Evolutionary conservation across 768 basidiomycete species (phyloP).

Genomic region (Phaffia australis): DNA sequence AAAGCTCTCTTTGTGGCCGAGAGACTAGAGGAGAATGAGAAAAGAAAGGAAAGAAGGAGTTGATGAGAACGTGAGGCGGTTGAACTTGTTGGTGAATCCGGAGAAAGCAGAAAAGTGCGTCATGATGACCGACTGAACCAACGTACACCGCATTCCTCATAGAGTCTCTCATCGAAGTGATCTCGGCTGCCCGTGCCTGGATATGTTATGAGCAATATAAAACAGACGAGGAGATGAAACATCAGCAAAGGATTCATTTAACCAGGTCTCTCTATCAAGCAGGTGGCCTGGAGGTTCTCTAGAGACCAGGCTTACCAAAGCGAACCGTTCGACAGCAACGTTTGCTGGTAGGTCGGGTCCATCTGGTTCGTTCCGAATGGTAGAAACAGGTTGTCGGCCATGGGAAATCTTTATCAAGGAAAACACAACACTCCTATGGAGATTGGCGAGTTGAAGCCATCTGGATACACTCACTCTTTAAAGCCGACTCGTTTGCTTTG

Average conservation of each 20-base stretch:
- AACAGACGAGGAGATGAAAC: neutral
- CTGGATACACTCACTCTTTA: constrained; percentile 17
- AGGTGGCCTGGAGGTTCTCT: neutral
- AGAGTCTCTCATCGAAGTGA: constrained; percentile 74
- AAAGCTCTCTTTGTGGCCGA: constrained; percentile 76
- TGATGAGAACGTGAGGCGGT: neutral
- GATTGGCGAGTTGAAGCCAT: neutral
- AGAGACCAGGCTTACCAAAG: constrained; percentile 49
- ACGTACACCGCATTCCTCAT: constrained; percentile 67
- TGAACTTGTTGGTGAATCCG: neutral
- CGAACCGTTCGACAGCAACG: constrained; percentile 79
- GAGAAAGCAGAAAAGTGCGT: neutral
- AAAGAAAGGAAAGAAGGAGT: neutral
- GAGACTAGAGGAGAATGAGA: neutral
- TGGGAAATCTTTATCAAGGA: neutral
- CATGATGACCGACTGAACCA: neutral
- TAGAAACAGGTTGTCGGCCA: neutral
- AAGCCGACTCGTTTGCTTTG: constrained; percentile 13
- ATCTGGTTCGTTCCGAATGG: constrained; percentile 9
- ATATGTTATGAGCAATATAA: constrained; percentile 4
- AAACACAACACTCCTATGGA: neutral
- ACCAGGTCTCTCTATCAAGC: neutral
- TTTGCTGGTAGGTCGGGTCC: constrained; percentile 50
- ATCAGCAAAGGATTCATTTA: neutral
- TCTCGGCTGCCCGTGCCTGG: constrained; percentile 78